phyloP scores from a whole-genome alignment of 2,329 filamentous ascomycete species.

The Penicillium sp. region DNA sequence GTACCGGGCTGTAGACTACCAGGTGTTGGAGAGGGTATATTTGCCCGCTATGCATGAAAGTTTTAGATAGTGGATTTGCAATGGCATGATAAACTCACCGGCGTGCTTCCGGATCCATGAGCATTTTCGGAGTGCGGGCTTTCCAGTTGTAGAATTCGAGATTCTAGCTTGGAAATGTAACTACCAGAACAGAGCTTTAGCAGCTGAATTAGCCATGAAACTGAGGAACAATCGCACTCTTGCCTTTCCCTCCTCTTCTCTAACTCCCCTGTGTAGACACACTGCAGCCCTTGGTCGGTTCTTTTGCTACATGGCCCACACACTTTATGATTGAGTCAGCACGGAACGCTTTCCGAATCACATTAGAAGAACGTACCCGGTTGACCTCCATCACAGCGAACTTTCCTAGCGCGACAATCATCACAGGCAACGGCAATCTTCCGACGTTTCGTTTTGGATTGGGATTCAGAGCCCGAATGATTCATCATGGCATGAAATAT shows the following conservation, averaged over 20 bases:
- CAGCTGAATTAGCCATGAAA: neutral
- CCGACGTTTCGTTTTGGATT: constrained; percentile 35
- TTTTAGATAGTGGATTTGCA: neutral
- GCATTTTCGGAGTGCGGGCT: constrained; percentile 10
- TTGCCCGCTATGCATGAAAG: neutral
- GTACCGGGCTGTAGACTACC: neutral
- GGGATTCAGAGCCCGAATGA: neutral
- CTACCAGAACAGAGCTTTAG: constrained; percentile 10
- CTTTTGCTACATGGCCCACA: constrained; percentile 33
- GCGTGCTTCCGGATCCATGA: constrained; percentile 5
- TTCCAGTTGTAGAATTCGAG: constrained; percentile 28
- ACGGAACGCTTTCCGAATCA: constrained; percentile 16
- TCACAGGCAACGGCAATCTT: constrained; percentile 49
- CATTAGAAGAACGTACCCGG: constrained; percentile 24
- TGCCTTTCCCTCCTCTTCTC: constrained; percentile 31
- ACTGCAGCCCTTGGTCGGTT: constrained; percentile 18
- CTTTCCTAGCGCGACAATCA: constrained; percentile 44
- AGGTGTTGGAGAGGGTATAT: constrained; percentile 6
- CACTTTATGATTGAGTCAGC: constrained; percentile 18
- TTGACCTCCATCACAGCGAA: constrained; percentile 44
- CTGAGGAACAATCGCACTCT: constrained; percentile 8
- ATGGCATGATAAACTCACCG: constrained; percentile 6
- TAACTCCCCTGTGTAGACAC: constrained; percentile 30
- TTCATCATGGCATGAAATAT: neutral
- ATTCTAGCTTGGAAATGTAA: constrained; percentile 30